These are phyloP conservation scores for Flaveria sonorensis DNA, from an alignment of 129 eudicot species.

Conservation along the genomic window DNA sequence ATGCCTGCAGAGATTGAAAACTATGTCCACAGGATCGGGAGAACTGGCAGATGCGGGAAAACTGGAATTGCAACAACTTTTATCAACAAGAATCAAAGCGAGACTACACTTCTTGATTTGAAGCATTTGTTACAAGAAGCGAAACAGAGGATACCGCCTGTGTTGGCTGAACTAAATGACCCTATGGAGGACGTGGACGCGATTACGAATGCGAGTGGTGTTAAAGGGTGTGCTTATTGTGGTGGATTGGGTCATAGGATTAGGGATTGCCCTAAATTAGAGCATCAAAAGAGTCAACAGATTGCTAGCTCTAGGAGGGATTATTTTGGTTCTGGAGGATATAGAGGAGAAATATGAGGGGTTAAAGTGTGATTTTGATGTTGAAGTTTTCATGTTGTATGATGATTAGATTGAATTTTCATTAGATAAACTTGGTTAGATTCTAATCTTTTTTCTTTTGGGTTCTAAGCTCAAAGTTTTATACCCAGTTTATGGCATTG, in stretches of 20 bases:
- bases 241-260: constrained; percentile 86
- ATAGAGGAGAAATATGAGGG: constrained; percentile 70
- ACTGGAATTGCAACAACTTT: constrained; percentile 83
- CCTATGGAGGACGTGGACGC: constrained; percentile 73
- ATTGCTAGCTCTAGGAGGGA: constrained; percentile 77
- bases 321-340: constrained; percentile 84
- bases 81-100: constrained; percentile 81
- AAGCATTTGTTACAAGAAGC: constrained; percentile 84
- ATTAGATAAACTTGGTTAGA: constrained; percentile 7
- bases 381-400: neutral
- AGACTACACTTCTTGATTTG: constrained; percentile 78
- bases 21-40: constrained; percentile 77
- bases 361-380: neutral
- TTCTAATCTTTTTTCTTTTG: neutral
- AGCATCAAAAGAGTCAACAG: constrained; percentile 69
- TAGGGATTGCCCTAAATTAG: constrained; percentile 69
- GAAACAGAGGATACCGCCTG: constrained; percentile 82
- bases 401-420: neutral
- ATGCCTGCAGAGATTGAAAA: constrained; percentile 90
- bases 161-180: constrained; percentile 69
- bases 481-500: too few relatives aligned
- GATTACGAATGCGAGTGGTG: constrained; percentile 67
- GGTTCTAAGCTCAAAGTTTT: too few relatives aligned
- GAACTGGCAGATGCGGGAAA: constrained; percentile 87
- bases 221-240: constrained; percentile 81